These are phyloP conservation scores for Russula foetens DNA, from an alignment of 768 basidiomycete species.

Conservation along the genomic window DNA sequence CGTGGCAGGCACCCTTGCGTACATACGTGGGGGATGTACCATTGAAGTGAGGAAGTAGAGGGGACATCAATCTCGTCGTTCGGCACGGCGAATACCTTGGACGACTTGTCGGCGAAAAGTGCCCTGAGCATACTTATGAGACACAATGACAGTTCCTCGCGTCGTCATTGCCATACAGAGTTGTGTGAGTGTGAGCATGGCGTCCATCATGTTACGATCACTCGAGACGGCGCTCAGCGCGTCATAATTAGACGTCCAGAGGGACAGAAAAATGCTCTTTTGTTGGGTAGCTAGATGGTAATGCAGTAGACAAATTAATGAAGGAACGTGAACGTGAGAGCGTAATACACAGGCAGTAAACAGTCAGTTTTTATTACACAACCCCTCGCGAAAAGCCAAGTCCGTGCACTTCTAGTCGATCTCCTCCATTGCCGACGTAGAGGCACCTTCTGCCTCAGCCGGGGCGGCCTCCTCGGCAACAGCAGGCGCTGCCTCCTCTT, in stretches of 20 bases:
- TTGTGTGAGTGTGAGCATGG: not conserved
- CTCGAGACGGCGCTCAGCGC: not conserved
- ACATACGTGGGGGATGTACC: not conserved
- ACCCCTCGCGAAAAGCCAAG: not conserved
- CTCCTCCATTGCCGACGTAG: conserved; percentile 93
- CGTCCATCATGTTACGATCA: not conserved
- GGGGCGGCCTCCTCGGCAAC: conserved; percentile 41
- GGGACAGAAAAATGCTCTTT: conserved; percentile 8
- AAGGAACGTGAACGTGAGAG: conserved; percentile 2
- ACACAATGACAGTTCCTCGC: not conserved
- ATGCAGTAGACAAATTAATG: conserved; percentile 8
- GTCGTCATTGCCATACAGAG: not conserved
- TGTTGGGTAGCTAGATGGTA: conserved; percentile 12
- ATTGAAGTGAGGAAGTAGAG: conserved; percentile 12
- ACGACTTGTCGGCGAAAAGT: not conserved
- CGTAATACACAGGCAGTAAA: conserved; percentile 9
- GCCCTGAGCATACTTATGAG: not conserved
- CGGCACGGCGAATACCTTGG: not conserved
- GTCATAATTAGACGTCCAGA: not conserved
- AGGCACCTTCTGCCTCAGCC: conserved; percentile 47
- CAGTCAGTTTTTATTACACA: conserved; percentile 5
- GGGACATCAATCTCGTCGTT: not conserved
- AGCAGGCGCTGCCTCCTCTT: conserved; percentile 44
- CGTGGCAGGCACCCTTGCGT: not conserved
- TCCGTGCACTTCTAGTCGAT: conserved; percentile 54